Base-by-base conservation (phyloP, 177 flowering plant genomes). In the Tripterygium wilfordii region DNA sequence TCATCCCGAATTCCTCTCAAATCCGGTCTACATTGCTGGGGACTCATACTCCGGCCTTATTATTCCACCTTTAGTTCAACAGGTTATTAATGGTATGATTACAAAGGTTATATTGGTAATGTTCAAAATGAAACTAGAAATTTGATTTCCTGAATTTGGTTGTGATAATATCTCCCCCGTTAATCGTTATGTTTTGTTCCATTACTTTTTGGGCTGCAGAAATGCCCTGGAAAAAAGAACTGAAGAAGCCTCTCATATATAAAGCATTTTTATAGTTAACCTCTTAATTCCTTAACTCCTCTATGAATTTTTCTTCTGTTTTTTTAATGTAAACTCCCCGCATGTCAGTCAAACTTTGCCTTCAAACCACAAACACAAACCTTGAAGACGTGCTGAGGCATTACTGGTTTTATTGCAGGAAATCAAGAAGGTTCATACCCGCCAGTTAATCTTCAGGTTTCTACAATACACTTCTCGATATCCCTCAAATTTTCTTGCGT, bases 401-500 rank as follows among this genome's bases (percentile, higher is more conserved):
- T n/a, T n/a, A n/a, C 5, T 20, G 18, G 20, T 15, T 20, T 14
- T 24, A 3, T 16, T 48, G 56, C 65, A 74, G 76, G 57, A 21
- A 74, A 61, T 41, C 60, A 53, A 14, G 51, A 33, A n/a, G 70
- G 65, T 3, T 14, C 18, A 7, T 8, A 49, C 6, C 71, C 68
- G n/a, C 45, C 28, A 0, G 46, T 70, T 24, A 70, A 67, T 49
- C 56, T 74, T 23, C 65, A 74, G 68, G 79, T 68, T 42, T 13
- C 56, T 50, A 33, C 5, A 22, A 12, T n/a, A n/a, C n/a, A n/a
- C n/a, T n/a, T n/a, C n/a, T n/a, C n/a, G n/a, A n/a, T n/a, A n/a
- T n/a, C n/a, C n/a, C n/a, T n/a, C n/a, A n/a, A n/a, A n/a, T n/a
- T n/a, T n/a, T n/a, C n/a, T n/a, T n/a, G n/a, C n/a, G n/a, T n/a